Percentiles rank a stretch among this genome's conserved stretches.
These are phyloP conservation scores for Irpex sp. DNA, from an alignment of 1,284 basidiomycete species.

Conservation along the genomic window DNA sequence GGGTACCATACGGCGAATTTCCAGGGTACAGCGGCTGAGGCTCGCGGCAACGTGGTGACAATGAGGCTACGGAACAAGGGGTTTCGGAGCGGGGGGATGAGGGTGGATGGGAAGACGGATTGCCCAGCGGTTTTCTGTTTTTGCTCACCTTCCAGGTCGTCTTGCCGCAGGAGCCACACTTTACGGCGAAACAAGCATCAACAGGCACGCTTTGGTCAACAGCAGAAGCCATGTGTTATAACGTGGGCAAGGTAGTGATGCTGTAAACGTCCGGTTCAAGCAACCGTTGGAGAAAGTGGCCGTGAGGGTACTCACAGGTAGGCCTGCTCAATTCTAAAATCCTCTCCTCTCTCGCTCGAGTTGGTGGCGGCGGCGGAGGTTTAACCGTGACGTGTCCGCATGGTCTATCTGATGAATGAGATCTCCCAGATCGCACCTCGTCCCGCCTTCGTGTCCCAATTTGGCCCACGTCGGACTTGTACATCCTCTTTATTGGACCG, in stretches of 20 bases:
- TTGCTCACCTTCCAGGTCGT: conserved; percentile 67
- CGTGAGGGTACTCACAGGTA: background rate
- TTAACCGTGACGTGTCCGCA: too few species aligned
- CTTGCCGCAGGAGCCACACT: conserved; percentile 64
- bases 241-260: background rate
- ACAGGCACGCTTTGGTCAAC: conserved; percentile 34
- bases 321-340: too few species aligned
- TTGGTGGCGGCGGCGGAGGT: too few species aligned
- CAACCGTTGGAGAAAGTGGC: too few species aligned
- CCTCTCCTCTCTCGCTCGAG: too few species aligned
- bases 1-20: background rate
- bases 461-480: too few species aligned
- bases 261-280: too few species aligned
- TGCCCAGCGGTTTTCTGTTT: background rate
- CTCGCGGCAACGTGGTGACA: background rate
- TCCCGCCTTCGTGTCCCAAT: too few species aligned
- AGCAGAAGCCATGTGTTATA: conserved; percentile 20
- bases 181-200: conserved; percentile 53
- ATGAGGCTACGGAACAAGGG: background rate
- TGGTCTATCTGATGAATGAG: too few species aligned
- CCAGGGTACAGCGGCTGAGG: background rate
- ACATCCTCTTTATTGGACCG: too few species aligned
- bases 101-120: background rate
- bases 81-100: background rate
- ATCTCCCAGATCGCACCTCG: too few species aligned